Conservation (phyloP, 495 filamentous ascomycete species). For the Podospora bellae-mahoneyi region DNA sequence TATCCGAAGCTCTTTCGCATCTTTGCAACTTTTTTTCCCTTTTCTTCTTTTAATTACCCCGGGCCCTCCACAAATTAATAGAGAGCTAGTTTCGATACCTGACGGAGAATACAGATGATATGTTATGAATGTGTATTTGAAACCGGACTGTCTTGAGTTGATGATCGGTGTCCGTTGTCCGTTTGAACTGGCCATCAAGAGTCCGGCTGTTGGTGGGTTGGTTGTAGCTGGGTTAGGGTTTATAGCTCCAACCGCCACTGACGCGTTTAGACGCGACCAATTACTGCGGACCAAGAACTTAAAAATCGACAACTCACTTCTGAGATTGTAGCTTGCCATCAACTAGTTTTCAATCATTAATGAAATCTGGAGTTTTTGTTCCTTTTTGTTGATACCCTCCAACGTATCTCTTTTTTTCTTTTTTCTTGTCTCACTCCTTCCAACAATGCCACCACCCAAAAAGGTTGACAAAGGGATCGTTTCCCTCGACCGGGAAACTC, state of each 20-base stretch:
- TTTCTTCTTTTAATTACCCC: constrained; percentile 33
- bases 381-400: neutral
- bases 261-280: neutral
- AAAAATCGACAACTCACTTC: neutral
- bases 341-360: neutral
- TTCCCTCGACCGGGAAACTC: constrained; percentile 19
- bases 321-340: neutral
- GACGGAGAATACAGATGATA: constrained; percentile 40
- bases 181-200: neutral
- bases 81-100: constrained; percentile 48
- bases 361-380: neutral
- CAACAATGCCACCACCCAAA: neutral
- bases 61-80: constrained; percentile 42
- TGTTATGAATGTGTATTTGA: constrained; percentile 19
- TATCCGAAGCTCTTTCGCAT: constrained; percentile 34
- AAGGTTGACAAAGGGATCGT: neutral
- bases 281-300: neutral
- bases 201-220: neutral
- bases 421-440: neutral
- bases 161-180: neutral
- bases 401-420: too few species aligned
- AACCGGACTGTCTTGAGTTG: neutral
- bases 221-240: constrained; percentile 9
- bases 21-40: constrained; percentile 25
- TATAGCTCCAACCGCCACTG: neutral